Evolutionary conservation across 176 grass and related monocot species (phyloP), one percentile per base, ranked within the genome.

Genomic region (Stipa capillata): DNA sequence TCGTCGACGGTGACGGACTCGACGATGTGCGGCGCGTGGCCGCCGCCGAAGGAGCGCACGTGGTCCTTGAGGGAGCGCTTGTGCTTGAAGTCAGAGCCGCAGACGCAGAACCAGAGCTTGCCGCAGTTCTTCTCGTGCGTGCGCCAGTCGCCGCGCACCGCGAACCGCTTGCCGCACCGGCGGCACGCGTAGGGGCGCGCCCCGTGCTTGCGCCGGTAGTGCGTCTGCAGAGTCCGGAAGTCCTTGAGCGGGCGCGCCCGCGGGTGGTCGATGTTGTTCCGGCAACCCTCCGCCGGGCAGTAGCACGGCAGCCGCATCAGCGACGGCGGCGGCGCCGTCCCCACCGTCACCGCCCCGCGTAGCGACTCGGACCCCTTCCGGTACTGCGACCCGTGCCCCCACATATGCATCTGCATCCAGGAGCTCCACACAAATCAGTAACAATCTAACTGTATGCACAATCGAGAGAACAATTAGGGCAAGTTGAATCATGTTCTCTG

Each of bases 91-190:
- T 97, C 87, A 35, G 90, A 97, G 4, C 93, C 90, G 59, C 94
- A 97, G 23, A 97, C 90, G 70, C 94, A 97, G 85, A 97, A 97
- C 94, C 94, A 97, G 4, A 97, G 74, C 59, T 79, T 90, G 35
- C 94, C 94, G 37, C 94, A 97, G 80, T 97, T 97, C 86, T 97
- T 97, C 86, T 97, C 84, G 73, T 97, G 94, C 4, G 94, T 97
- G 66, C 86, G 85, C 94, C 94, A 97, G 85, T 97, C 94, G 4
- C 94, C 94, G 28, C 94, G 89, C 55, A 97, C 94, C 2, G 94
- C 91, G 58, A 97, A 97, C 2, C 79, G 29, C 76, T 97, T 97
- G 4, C 89, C 85, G 73, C 94, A 97, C 10, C 89, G 82, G 2
- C 89, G 80, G 86, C 94, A 97, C 39, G 85, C 83, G 83, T 94